Base-by-base conservation (phyloP, 768 basidiomycete genomes). In the Filobasidium floriforme region DNA sequence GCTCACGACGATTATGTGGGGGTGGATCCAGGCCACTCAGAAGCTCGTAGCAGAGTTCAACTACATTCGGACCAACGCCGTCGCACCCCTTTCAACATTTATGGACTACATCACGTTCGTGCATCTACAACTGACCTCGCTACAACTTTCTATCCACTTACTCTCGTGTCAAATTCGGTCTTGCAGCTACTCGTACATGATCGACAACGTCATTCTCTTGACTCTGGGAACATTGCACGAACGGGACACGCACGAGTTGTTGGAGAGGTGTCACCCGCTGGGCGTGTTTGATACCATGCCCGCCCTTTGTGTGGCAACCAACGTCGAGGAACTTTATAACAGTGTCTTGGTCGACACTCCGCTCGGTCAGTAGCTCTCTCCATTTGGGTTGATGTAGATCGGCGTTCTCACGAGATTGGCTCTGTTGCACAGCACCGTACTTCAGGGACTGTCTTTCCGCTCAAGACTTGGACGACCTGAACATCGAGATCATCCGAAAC, bases 401-500 rank as follows among this genome's bases (percentile, higher is more conserved):
- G 37, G 59, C 28, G 10, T 10, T 10, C 43, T 44, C 10, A 44
- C 51, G 41, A 55, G 55, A 7, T 41, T 24, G 63, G 63, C 67
- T 66, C 40, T 57, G 19, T 28, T 41, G 1, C 29, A 7, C 70
- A 85, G 96, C 96, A 1, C 91, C 92, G 9, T 99, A 98, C 82
- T 99, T 99, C 84, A 88, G 90, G 28, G 89, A 91, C 72, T 97
- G 93, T 76, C 84, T 98, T 28, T 89, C 92, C 41, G 94, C 96
- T 19, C 86, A 89, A 52, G 96, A 99, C 77, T 85, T 99, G 57
- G 96, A 99, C 77, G 96, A 97, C 77, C 86, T 98, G 66, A 97
- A 99, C 82, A 98, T 99, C 75, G 96, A 99, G 82, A 96, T 99
- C 80, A 93, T 99, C 80, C 90, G 96, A 52, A 98, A 98, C 81